A percentile compares a stretch with the other conserved stretches of the same genome.
phyloP scores from a whole-genome alignment of 257 asterid genomes.

The Pogostemon cablin region DNA sequence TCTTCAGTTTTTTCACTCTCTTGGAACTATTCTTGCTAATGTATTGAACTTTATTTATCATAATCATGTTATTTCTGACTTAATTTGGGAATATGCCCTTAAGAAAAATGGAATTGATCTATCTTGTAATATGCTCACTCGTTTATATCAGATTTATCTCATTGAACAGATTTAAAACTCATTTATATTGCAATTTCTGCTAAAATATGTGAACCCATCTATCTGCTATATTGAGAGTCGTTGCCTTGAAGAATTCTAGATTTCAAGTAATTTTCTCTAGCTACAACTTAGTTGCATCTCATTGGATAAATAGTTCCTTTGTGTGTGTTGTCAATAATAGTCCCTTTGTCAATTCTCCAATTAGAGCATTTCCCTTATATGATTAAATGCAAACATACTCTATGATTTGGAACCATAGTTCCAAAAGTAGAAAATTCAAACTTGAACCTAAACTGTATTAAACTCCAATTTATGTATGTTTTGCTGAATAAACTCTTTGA shows the following conservation, averaged over 20 bases:
- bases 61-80: slow-evolving; percentile 20
- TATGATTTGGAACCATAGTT: too few relatives aligned
- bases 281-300: slow-evolving; percentile 16
- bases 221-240: not conserved
- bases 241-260: not conserved
- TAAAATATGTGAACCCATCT: not conserved
- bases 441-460: slow-evolving; percentile 19
- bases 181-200: not conserved
- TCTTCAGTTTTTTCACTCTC: slow-evolving; percentile 90
- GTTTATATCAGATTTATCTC: slow-evolving; percentile 1
- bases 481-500: slow-evolving; percentile 24
- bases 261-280: not conserved
- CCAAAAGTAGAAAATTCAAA: too few relatives aligned
- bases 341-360: not conserved
- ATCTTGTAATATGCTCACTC: slow-evolving; percentile 5
- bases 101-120: not conserved
- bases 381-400: not conserved
- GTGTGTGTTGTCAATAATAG: not conserved
- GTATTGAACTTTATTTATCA: slow-evolving; percentile 45
- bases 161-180: not conserved
- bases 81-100: slow-evolving; percentile 13
- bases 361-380: not conserved
- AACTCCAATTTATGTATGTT: slow-evolving; percentile 10
- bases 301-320: slow-evolving; percentile 23
- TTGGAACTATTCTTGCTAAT: slow-evolving; percentile 96